Percentiles rank a stretch among this genome's conserved stretches.
phyloP scores from a whole-genome alignment of 2,329 filamentous ascomycete species.

The Cadophora gregata region DNA sequence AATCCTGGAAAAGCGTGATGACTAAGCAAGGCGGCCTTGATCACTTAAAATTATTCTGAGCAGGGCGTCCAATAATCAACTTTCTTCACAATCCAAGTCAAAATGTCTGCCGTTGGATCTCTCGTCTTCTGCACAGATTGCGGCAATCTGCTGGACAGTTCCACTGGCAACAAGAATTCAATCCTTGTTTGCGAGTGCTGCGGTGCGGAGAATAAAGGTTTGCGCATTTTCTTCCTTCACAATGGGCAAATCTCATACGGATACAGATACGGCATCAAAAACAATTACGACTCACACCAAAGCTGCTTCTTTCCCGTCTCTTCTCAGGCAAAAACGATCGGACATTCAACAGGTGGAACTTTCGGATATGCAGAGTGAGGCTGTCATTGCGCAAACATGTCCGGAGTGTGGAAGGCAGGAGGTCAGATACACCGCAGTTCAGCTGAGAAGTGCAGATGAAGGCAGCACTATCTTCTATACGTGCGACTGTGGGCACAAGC shows the following conservation, averaged over 20 bases:
- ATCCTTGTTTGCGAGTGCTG: conserved; percentile 85
- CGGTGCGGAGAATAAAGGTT: conserved; percentile 83
- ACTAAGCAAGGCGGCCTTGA: conserved; percentile 27
- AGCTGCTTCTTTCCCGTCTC: conserved; percentile 86
- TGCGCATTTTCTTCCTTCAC: conserved; percentile 2
- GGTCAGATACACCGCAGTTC: conserved; percentile 84
- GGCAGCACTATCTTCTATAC: conserved; percentile 90
- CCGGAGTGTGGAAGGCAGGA: conserved; percentile 81
- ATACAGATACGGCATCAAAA: conserved; percentile 71
- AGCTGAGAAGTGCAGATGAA: conserved; percentile 92
- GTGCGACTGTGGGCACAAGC: conserved; percentile 88
- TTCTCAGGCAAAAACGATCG: conserved; percentile 85
- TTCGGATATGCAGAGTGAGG: conserved; percentile 78
- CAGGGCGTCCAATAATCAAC: not conserved
- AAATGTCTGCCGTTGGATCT: conserved; percentile 88
- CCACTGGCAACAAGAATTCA: conserved; percentile 76
- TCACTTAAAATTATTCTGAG: not conserved
- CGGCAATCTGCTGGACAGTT: conserved; percentile 85
- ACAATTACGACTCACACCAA: conserved; percentile 85
- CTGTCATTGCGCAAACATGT: conserved; percentile 72
- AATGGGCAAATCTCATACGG: conserved; percentile 2
- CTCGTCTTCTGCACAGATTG: conserved; percentile 93
- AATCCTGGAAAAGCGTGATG: conserved; percentile 10
- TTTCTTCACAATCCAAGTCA: conserved; percentile 31
- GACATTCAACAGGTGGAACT: conserved; percentile 81